Conservation (phyloP, 2,329 filamentous ascomycete genomes). For the Gnomoniopsis sp. region DNA sequence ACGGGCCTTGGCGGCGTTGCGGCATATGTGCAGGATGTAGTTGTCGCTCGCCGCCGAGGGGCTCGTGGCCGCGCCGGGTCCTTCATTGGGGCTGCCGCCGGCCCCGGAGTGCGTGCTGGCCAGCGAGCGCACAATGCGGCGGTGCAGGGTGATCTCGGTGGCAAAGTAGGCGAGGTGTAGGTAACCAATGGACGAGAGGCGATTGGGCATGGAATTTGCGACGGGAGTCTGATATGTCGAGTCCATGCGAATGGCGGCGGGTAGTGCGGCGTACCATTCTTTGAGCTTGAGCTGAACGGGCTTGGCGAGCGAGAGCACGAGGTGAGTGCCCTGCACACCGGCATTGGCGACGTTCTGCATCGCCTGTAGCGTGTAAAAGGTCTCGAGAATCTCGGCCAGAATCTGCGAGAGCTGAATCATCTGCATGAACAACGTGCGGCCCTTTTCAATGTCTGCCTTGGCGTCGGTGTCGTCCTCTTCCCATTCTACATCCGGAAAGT, state of each 20-base stretch:
- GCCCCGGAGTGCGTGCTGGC: conserved; percentile 36
- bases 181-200: conserved; percentile 65
- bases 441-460: conserved; percentile 62
- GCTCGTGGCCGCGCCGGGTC: conserved; percentile 16
- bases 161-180: conserved; percentile 92
- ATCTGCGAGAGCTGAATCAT: conserved; percentile 75
- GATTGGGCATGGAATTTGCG: conserved; percentile 36
- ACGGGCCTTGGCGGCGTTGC: conserved; percentile 87
- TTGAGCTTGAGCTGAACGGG: conserved; percentile 79
- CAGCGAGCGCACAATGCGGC: conserved; percentile 83
- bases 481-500: conserved; percentile 71
- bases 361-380: conserved; percentile 78
- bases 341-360: conserved; percentile 65
- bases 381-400: conserved; percentile 76
- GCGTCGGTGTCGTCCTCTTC: conserved; percentile 60
- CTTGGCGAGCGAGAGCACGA: conserved; percentile 73
- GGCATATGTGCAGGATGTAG: conserved; percentile 88
- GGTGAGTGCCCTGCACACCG: conserved; percentile 65
- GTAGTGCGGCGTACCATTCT: conserved; percentile 76
- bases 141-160: conserved; percentile 88
- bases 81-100: conserved; percentile 18
- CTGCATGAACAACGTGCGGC: conserved; percentile 68
- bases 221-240: conserved; percentile 39
- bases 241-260: conserved; percentile 64
- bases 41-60: conserved; percentile 54